Evolutionary conservation across 2,329 filamentous ascomycete species (phyloP), one percentile per base, ranked within the genome.

Genomic region (Pseudopyricularia javanii): DNA sequence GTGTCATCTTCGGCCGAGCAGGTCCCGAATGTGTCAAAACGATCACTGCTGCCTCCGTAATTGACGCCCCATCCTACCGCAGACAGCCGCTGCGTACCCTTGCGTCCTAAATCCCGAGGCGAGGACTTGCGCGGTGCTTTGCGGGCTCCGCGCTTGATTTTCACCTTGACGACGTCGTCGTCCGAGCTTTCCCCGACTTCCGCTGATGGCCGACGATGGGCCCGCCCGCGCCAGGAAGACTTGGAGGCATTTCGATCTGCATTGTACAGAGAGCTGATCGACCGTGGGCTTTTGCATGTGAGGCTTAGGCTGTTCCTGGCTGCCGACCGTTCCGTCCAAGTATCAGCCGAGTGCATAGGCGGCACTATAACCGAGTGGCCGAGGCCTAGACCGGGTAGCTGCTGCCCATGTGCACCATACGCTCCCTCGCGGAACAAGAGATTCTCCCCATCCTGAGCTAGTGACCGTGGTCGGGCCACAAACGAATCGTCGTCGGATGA

Each of bases 401-500:
- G 40, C 14, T 12, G 11, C 33, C 33, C 55, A 22, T 52, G 17
- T 12, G 60, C 53, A 0, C 68, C 68, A 35, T 68, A 72, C 0
- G 68, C 66, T 0, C 47, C 52, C 9, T 68, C 62, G 11, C 60
- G 61, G 54, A 71, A 70, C 0, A 72, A 56, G 0, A 72, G 60
- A 4, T 64, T 62, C 48, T 70, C 66, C 43, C 70, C 69, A 20
- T 63, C 63, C 3, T 60, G 58, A 28, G 59, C 45, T 32, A 59
- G 51, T n/a, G 57, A 48, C 33, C 40, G 1, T 7, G n/a, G 34
- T 15, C 24, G 22, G 22, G 35, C 28, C 11, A 56, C 60, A 8
- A 70, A 61, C 0, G 65, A 67, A 15, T 70, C 68, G 15, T 63
- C 64, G 50, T 71, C 69, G 0, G 66, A 65, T 1, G 67, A 69